Percentiles rank a stretch among this genome's conserved stretches.
Evolutionary conservation across 495 filamentous ascomycete species (phyloP).

Genomic region (Hyphodiscus hymeniophilus): DNA sequence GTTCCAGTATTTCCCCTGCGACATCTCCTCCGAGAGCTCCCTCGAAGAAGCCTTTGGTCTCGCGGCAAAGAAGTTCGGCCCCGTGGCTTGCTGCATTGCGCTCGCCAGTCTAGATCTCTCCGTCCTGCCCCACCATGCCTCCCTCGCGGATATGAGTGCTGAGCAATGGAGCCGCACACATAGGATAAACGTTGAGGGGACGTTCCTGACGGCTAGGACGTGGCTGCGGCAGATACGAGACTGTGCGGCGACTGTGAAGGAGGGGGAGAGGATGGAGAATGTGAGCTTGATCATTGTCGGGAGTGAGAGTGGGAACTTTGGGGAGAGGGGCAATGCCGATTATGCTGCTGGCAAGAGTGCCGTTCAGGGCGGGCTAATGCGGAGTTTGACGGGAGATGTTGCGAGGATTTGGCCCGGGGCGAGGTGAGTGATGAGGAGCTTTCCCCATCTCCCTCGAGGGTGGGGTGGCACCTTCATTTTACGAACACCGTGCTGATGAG

Average conservation of each 20-base stretch:
- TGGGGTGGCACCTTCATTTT: no score
- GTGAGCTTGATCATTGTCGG: conserved; percentile 33
- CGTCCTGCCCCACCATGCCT: conserved; percentile 27
- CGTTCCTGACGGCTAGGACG: conserved; percentile 31
- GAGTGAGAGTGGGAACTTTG: conserved; percentile 34
- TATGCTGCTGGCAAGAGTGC: conserved; percentile 34
- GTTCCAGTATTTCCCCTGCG: conserved; percentile 20
- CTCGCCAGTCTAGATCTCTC: conserved; percentile 33
- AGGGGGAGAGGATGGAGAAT: conserved; percentile 20
- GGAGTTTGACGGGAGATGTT: conserved; percentile 30
- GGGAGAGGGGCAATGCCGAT: conserved; percentile 31
- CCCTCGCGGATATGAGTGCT: conserved; percentile 29
- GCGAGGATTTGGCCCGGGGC: conserved; percentile 25
- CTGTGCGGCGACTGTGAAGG: conserved; percentile 1
- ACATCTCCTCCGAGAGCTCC: conserved; percentile 26
- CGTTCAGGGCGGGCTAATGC: conserved; percentile 31
- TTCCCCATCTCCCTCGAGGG: no score
- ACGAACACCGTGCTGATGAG: no score
- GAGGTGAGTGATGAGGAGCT: conserved; percentile 5
- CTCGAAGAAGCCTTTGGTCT: conserved; percentile 24
- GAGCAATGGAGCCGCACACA: conserved; percentile 28
- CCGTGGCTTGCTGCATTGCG: conserved; percentile 31
- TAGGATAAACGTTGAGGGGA: conserved; percentile 33
- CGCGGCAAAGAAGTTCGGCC: conserved; percentile 24
- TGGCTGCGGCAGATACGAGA: conserved; percentile 20